These are phyloP conservation scores for Alternaria gaisen DNA, from an alignment of 2,329 filamentous ascomycete species.

Conservation along the genomic window DNA sequence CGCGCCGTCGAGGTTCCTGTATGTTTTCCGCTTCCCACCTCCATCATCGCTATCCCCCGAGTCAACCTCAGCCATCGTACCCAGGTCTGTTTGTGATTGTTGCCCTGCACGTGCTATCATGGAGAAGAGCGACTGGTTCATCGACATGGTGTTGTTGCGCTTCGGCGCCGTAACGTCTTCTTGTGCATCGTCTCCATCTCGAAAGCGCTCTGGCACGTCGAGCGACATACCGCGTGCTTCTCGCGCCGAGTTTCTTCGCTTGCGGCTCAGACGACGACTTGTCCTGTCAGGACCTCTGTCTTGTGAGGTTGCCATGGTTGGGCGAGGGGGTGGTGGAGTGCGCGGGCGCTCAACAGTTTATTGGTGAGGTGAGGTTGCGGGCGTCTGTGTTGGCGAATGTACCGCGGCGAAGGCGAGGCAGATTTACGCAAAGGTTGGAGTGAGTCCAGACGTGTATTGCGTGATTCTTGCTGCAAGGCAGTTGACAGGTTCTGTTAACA, in stretches of 20 bases:
- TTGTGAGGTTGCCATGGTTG: constrained; percentile 45
- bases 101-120: constrained; percentile 90
- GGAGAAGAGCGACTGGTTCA: constrained; percentile 95
- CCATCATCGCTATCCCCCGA: constrained; percentile 77
- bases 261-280: constrained; percentile 47
- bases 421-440: background rate
- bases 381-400: constrained; percentile 17
- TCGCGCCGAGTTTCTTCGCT: constrained; percentile 40
- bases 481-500: constrained; percentile 16
- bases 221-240: constrained; percentile 52
- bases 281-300: constrained; percentile 37
- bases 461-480: constrained; percentile 33
- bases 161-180: constrained; percentile 68
- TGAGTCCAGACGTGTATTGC: constrained; percentile 2
- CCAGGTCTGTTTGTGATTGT: constrained; percentile 80
- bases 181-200: constrained; percentile 66
- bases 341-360: constrained; percentile 16
- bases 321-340: constrained; percentile 17
- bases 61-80: constrained; percentile 77
- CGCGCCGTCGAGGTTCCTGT: constrained; percentile 44
- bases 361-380: constrained; percentile 15
- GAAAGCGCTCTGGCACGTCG: constrained; percentile 66
- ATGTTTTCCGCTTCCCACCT: constrained; percentile 34
- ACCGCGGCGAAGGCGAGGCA: constrained; percentile 21
- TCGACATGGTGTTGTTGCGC: constrained; percentile 65